These are phyloP conservation scores for Wickerhamomyces ciferrii DNA, from an alignment of 805 yeast genomes.

Conservation along the genomic window DNA sequence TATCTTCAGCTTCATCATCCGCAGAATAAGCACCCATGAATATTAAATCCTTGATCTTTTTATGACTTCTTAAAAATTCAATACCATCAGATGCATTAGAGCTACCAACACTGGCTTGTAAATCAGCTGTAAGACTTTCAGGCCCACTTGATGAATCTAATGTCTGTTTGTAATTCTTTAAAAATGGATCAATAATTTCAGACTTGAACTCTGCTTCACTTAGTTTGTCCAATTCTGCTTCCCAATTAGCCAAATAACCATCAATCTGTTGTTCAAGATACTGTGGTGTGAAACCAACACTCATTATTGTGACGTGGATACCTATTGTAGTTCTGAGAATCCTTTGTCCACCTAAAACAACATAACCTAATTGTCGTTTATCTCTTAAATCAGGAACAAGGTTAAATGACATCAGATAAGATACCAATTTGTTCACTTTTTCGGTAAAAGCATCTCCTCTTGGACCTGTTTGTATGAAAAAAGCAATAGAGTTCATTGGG, in stretches of 20 bases:
- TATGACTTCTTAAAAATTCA: constrained; percentile 35
- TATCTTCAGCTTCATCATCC: constrained; percentile 23
- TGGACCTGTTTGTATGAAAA: constrained; percentile 53
- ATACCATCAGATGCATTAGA: constrained; percentile 22
- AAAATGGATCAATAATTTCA: constrained; percentile 31
- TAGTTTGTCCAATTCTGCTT: constrained; percentile 22
- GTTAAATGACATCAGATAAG: constrained; percentile 39
- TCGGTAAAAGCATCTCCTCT: constrained; percentile 29
- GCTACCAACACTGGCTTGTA: constrained; percentile 29
- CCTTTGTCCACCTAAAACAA: constrained; percentile 52
- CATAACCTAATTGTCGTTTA: constrained; percentile 57
- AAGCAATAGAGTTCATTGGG: constrained; percentile 45
- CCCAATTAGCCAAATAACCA: constrained; percentile 40
- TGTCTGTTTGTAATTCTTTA: constrained; percentile 17
- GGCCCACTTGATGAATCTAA: constrained; percentile 24
- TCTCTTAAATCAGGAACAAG: constrained; percentile 45
- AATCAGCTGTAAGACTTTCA: constrained; percentile 27
- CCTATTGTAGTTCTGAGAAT: constrained; percentile 49
- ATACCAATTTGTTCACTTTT: constrained; percentile 40
- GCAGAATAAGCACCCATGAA: constrained; percentile 30
- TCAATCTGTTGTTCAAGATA: constrained; percentile 41
- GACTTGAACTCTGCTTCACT: constrained; percentile 30
- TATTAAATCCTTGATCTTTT: constrained; percentile 44
- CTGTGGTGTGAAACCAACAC: constrained; percentile 38
- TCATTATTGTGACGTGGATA: constrained; percentile 50